These are phyloP conservation scores for Xylaria grammica DNA, from an alignment of 495 filamentous ascomycete genomes.

Conservation along the genomic window DNA sequence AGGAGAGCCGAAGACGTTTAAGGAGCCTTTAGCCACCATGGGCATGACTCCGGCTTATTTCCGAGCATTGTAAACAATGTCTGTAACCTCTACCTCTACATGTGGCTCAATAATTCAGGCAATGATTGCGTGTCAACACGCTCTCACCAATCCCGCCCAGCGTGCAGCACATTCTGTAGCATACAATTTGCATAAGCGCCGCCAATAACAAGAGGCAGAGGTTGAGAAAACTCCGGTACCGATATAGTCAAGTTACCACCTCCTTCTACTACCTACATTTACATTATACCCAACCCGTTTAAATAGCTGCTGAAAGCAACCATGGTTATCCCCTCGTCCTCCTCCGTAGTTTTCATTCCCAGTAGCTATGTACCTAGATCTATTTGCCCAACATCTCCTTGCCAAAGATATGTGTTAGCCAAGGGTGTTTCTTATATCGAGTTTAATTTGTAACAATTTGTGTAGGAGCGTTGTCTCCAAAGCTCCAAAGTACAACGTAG, in stretches of 20 bases:
- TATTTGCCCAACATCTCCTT: too few relatives aligned
- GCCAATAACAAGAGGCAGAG: not conserved
- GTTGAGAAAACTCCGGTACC: conserved; percentile 11
- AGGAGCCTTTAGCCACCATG: too few relatives aligned
- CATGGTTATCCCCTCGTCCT: too few relatives aligned
- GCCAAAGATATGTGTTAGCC: too few relatives aligned
- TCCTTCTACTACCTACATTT: not conserved
- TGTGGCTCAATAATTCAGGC: conserved; percentile 4
- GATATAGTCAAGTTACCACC: conserved; percentile 5
- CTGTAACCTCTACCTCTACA: not conserved
- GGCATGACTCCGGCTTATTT: conserved; percentile 8
- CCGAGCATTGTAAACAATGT: not conserved
- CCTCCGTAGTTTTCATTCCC: too few relatives aligned
- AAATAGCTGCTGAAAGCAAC: too few relatives aligned
- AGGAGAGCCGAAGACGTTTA: too few relatives aligned
- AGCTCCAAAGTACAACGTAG: too few relatives aligned
- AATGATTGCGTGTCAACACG: conserved; percentile 3
- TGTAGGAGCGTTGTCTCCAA: conserved; percentile 6
- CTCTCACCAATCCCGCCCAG: conserved; percentile 1
- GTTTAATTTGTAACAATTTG: conserved; percentile 8
- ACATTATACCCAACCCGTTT: not conserved
- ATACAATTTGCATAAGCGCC: conserved; percentile 10
- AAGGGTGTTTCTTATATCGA: too few relatives aligned
- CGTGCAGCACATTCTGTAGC: not conserved
- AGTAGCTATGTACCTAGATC: not conserved